Conservation (phyloP, 331 rosid species). For the Cydonia oblonga region DNA sequence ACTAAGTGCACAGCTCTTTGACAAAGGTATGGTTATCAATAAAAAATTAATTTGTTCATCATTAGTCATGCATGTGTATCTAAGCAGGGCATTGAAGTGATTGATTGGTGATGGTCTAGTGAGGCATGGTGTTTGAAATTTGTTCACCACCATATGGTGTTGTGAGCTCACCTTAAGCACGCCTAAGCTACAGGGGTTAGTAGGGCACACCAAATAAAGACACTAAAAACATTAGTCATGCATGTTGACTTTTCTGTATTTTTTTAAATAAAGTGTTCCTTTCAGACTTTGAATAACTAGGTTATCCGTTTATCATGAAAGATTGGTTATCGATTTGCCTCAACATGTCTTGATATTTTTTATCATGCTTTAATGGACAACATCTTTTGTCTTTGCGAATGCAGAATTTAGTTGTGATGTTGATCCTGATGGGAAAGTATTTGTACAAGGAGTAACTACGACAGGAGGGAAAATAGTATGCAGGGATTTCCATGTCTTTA, state of each 20-base stretch:
- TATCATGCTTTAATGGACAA: not conserved
- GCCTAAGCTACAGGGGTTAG: not conserved
- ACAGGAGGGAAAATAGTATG: slow-evolving; percentile 48
- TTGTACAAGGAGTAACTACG: slow-evolving; percentile 34
- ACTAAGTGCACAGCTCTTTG: not conserved
- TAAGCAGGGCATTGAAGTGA: not conserved
- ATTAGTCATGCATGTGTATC: not conserved
- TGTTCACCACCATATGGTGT: not conserved
- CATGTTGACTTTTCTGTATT: not conserved
- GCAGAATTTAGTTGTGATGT: slow-evolving; percentile 41
- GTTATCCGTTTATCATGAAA: not conserved
- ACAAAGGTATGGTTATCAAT: not conserved
- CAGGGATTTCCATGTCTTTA: slow-evolving; percentile 43
- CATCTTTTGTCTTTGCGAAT: slow-evolving; percentile 10
- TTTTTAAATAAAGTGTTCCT: not conserved
- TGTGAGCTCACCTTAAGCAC: not conserved
- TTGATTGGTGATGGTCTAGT: not conserved
- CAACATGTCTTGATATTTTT: not conserved
- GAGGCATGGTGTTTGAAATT: not conserved
- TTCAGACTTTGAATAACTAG: not conserved
- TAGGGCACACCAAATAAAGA: not conserved
- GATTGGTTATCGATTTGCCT: not conserved
- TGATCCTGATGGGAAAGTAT: slow-evolving; percentile 34
- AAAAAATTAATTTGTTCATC: not conserved
- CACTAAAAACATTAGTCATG: not conserved